Evolutionary conservation across 176 grass and related monocot genomes (phyloP).

Genomic region (Oryza rufipogon): DNA sequence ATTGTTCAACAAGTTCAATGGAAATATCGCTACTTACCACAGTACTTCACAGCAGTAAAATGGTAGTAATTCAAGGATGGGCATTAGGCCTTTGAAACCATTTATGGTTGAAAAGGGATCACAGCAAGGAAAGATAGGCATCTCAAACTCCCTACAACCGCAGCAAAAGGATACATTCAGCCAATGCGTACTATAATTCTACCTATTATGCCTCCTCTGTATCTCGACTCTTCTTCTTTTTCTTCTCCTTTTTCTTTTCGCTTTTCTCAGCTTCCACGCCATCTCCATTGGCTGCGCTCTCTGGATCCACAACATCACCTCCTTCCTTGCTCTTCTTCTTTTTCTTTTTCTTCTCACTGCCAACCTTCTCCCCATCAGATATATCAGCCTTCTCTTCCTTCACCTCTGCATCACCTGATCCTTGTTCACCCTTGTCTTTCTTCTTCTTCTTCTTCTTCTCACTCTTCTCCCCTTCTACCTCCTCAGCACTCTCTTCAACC

Average conservation of each 20-base stretch:
- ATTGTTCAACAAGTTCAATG: constrained; percentile 7
- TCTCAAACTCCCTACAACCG: constrained; percentile 13
- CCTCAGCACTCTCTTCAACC: constrained; percentile 53
- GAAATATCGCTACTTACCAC: constrained; percentile 20
- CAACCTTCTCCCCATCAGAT: constrained; percentile 45
- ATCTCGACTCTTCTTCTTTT: constrained; percentile 78
- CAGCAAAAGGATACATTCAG: neutral
- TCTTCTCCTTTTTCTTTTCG: constrained; percentile 81
- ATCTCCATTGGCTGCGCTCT: constrained; percentile 5
- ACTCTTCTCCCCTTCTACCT: constrained; percentile 57
- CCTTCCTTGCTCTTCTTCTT: constrained; percentile 79
- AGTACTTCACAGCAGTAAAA: constrained; percentile 18
- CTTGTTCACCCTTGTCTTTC: constrained; percentile 58
- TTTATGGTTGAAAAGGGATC: constrained; percentile 24
- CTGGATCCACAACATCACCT: constrained; percentile 26
- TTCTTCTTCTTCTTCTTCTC: constrained; percentile 96
- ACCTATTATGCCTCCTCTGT: constrained; percentile 44
- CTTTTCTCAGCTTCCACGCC: constrained; percentile 55
- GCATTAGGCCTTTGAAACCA: constrained; percentile 19
- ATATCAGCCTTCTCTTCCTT: constrained; percentile 45
- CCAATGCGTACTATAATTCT: constrained; percentile 4
- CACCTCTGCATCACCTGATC: constrained; percentile 33
- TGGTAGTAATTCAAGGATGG: constrained; percentile 35
- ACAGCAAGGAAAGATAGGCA: constrained; percentile 23
- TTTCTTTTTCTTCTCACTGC: constrained; percentile 73